Evolutionary conservation across 345 rosid genomes (phyloP).

Genomic region (Schrenkiella parvula): DNA sequence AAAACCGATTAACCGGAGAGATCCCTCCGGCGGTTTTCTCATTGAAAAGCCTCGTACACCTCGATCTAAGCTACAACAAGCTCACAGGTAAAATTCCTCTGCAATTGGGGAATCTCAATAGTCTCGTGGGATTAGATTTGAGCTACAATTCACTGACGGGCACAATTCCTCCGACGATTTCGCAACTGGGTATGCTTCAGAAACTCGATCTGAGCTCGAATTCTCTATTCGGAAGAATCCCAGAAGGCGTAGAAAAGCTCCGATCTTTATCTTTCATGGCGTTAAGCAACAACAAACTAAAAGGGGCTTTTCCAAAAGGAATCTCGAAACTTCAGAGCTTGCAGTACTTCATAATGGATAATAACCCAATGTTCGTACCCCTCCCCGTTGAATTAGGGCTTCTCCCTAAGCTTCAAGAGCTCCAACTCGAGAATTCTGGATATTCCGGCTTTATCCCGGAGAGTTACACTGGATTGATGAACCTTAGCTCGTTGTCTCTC

Average conservation of each 20-base stretch:
- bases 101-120: conserved; percentile 55
- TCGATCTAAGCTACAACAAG: conserved; percentile 75
- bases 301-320: conserved; percentile 58
- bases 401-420: conserved; percentile 63
- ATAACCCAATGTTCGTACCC: conserved; percentile 63
- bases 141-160: conserved; percentile 71
- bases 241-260: conserved; percentile 52
- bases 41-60: conserved; percentile 50
- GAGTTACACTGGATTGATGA: conserved; percentile 48
- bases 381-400: conserved; percentile 60
- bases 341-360: conserved; percentile 85
- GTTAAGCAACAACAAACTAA: conserved; percentile 62
- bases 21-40: conserved; percentile 48
- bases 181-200: conserved; percentile 65
- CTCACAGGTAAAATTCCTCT: conserved; percentile 57
- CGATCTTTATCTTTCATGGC: conserved; percentile 60
- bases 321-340: conserved; percentile 52
- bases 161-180: conserved; percentile 51
- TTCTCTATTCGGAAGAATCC: conserved; percentile 51
- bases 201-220: conserved; percentile 90
- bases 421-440: conserved; percentile 73
- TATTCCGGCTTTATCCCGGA: conserved; percentile 64
- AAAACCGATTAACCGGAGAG: conserved; percentile 57
- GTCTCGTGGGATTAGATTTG: conserved; percentile 67
- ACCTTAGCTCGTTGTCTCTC: conserved; percentile 73